Evolutionary conservation across 371 early-diverging fungal genomes (phyloP).

Genomic region (Mortierella sp.): DNA sequence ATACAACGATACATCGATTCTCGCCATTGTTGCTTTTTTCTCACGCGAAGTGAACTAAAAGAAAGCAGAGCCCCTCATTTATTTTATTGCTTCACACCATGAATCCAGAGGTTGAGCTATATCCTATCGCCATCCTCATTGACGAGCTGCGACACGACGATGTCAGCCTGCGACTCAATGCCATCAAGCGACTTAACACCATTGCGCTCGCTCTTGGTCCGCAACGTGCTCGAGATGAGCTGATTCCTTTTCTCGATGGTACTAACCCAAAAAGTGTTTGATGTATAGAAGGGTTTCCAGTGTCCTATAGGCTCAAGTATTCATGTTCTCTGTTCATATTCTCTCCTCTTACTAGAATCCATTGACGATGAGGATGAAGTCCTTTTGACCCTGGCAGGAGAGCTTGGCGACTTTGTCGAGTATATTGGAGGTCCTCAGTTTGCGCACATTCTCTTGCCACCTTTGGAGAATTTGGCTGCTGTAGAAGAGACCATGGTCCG

Average conservation of each 20-base stretch:
- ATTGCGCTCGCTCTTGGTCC: constrained; percentile 97
- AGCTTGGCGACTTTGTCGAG: constrained; percentile 90
- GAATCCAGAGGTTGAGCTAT: constrained; percentile 62
- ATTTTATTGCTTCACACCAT: constrained; percentile 11
- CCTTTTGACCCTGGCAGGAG: constrained; percentile 92
- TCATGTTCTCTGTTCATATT: not conserved
- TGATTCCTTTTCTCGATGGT: constrained; percentile 98
- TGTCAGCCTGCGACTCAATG: constrained; percentile 90
- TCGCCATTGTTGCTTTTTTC: not conserved
- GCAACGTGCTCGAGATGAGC: constrained; percentile 94
- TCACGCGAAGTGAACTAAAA: constrained; percentile 8
- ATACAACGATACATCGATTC: not conserved
- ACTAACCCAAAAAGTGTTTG: constrained; percentile 14
- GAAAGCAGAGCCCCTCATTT: not conserved
- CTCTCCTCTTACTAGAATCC: constrained; percentile 79
- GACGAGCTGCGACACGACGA: constrained; percentile 99
- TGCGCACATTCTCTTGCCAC: constrained; percentile 87
- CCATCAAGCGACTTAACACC: constrained; percentile 89
- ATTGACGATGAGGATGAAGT: constrained; percentile 99
- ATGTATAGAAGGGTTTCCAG: not conserved
- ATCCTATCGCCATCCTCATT: constrained; percentile 91
- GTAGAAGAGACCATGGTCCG: constrained; percentile 97
- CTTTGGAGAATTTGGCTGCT: constrained; percentile 95
- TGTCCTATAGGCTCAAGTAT: not conserved
- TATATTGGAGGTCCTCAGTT: constrained; percentile 91